A percentile compares a stretch with the other conserved stretches of the same genome.
These are phyloP conservation scores for Closterium sp. DNA, from an alignment of 139 green algal species.

Conservation along the genomic window DNA sequence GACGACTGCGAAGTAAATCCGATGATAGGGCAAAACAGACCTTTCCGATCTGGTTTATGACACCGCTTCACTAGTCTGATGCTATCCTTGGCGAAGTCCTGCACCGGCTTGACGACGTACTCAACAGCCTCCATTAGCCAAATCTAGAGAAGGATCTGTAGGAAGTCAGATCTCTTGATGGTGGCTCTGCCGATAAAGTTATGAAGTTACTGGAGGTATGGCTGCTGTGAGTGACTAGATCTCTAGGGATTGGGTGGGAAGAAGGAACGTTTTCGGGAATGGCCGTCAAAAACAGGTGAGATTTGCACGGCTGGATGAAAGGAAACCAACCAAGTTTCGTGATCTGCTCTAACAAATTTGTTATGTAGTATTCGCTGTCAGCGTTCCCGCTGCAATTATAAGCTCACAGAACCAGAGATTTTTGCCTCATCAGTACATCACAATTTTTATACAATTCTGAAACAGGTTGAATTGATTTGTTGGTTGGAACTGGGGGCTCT, in stretches of 20 bases:
- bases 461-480: too few relatives aligned
- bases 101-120: conserved; percentile 62
- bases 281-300: too few relatives aligned
- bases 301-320: too few relatives aligned
- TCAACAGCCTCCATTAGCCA: conserved; percentile 50
- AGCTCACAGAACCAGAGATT: too few relatives aligned
- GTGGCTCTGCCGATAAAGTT: background rate
- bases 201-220: background rate
- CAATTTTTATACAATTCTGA: too few relatives aligned
- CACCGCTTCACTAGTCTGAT: conserved; percentile 86
- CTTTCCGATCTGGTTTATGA: conserved; percentile 90
- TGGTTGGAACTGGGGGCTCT: too few relatives aligned
- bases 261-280: background rate
- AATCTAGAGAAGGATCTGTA: background rate
- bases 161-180: background rate
- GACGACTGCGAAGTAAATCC: background rate
- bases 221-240: too few relatives aligned
- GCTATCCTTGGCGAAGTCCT: conserved; percentile 88
- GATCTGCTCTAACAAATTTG: too few relatives aligned
- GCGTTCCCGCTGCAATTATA: too few relatives aligned
- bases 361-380: too few relatives aligned
- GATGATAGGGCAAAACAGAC: conserved; percentile 50
- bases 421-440: too few relatives aligned
- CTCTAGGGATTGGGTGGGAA: background rate
- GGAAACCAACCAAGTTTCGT: too few relatives aligned